Base-by-base conservation (phyloP, 1,284 basidiomycete genomes). In the Naganishia sp. region DNA sequence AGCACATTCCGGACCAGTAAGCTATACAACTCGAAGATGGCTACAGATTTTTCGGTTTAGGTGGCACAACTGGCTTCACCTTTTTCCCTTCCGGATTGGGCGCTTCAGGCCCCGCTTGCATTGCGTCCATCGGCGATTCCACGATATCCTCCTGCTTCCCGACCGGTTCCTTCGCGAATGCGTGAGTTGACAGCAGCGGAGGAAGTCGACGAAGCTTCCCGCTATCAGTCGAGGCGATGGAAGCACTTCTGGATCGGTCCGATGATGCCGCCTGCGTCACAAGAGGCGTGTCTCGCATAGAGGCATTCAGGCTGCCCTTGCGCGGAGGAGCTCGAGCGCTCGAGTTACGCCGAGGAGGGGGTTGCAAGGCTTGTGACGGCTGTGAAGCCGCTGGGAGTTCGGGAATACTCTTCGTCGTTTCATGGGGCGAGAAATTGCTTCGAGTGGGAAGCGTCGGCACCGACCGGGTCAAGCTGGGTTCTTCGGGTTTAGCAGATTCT, bases 301-400 rank as follows among this genome's bases (percentile, higher is more conserved):
- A 18, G 15, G 47, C 58, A 42, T 61, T 50, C 35, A 61, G 35
- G 32, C 58, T 61, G 15, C 58, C 58, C 39, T 61, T 61, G 18
- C 58, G 58, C 28, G 49, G 35, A 17, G 56, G 56, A 13, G 28
- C 50, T 23, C 6, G 28, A 9, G 17, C 15, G 17, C 28, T 35
- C 31, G 51, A 52, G 13, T 35, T 32, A 2, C 31, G 51, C 7
- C 51, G 51, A 6, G 46, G 57, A 13, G 47, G 58, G 6, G 35
- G 32, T 15, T 23, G 25, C 21, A 43, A 15, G 6, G 47, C 13
- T 10, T 18, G 31, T 28, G 21, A 6, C 7, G 21, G 3, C 1
- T 17, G 32, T 11, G 28, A 5, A 17, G 18, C 11, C 35, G 2
- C 35, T 10, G 35, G 13, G 25, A 51, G 21, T 42, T 61, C 21